Conservation (phyloP, 1,139 yeast genomes). For the Wickerhamomyces sp. region DNA sequence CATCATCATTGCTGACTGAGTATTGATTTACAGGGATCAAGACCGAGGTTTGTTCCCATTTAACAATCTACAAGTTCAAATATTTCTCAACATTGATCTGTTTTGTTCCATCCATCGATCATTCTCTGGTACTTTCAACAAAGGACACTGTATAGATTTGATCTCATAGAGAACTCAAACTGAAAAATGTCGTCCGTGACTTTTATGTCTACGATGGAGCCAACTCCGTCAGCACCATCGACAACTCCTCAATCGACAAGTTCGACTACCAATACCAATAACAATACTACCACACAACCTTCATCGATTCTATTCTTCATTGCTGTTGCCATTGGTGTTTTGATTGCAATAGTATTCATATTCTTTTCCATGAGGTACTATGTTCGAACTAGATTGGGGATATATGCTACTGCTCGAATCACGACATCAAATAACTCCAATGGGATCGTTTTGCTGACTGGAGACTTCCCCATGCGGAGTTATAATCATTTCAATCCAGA, state of each 20-base stretch:
- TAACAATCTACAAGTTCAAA: too few species aligned
- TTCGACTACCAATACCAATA: not conserved
- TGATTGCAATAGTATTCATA: conserved; percentile 48
- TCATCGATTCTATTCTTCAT: conserved; percentile 58
- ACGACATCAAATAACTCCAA: conserved; percentile 22
- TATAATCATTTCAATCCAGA: conserved; percentile 16
- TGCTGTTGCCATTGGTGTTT: conserved; percentile 58
- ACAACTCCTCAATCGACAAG: too few species aligned
- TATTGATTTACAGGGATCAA: too few species aligned
- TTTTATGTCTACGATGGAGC: too few species aligned
- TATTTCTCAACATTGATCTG: too few species aligned
- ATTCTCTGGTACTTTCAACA: too few species aligned
- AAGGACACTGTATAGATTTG: too few species aligned
- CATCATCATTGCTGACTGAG: too few species aligned
- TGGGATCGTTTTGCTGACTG: conserved; percentile 18
- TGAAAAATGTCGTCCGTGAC: conserved; percentile 1
- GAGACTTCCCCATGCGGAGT: conserved; percentile 21
- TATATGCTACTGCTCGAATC: conserved; percentile 40
- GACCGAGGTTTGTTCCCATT: too few species aligned
- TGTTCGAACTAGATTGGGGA: conserved; percentile 50
- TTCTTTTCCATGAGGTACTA: conserved; percentile 58
- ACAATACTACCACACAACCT: conserved; percentile 29
- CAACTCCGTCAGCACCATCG: too few species aligned
- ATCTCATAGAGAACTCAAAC: too few species aligned
- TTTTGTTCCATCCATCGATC: too few species aligned